A percentile compares a stretch with the other conserved stretches of the same genome.
Evolutionary conservation across 345 rosid genomes (phyloP).

Genomic region (Linum usitatissimum): DNA sequence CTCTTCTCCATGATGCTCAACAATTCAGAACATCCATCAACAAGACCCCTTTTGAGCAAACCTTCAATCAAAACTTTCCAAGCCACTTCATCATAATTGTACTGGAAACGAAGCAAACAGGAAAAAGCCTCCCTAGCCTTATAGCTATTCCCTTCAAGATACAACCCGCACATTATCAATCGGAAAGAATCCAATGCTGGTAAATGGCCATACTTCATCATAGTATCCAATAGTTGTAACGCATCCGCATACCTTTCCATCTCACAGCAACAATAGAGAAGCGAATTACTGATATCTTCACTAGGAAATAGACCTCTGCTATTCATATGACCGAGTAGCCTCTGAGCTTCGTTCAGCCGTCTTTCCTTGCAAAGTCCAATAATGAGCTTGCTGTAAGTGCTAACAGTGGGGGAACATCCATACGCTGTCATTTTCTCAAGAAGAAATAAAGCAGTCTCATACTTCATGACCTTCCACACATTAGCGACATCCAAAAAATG

Average conservation of each 20-base stretch:
- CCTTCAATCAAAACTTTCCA: conserved; percentile 85
- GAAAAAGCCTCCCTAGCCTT: conserved; percentile 42
- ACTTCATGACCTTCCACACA: conserved; percentile 51
- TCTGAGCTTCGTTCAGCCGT: conserved; percentile 38
- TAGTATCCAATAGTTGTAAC: conserved; percentile 35
- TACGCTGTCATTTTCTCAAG: conserved; percentile 47
- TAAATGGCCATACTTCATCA: conserved; percentile 49
- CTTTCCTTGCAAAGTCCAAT: conserved; percentile 52
- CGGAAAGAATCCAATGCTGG: conserved; percentile 62
- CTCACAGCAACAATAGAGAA: conserved; percentile 56
- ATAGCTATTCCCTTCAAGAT: conserved; percentile 38
- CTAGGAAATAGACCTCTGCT: conserved; percentile 42
- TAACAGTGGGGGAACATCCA: conserved; percentile 51
- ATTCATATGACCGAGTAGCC: conserved; percentile 42
- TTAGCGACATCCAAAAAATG: conserved; percentile 23
- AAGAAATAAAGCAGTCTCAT: conserved; percentile 42
- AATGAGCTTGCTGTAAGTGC: conserved; percentile 49
- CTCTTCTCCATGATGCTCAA: conserved; percentile 50
- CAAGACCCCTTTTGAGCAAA: conserved; percentile 46
- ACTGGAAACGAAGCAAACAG: conserved; percentile 46
- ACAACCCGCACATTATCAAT: conserved; percentile 53
- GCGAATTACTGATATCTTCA: conserved; percentile 45
- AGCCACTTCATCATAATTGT: conserved; percentile 66
- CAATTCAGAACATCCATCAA: conserved; percentile 49
- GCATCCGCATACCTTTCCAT: conserved; percentile 40